Percentiles rank a stretch among this genome's conserved stretches.
These are phyloP conservation scores for Ogataea methanolica DNA, from an alignment of 805 yeast genomes.

Conservation along the genomic window DNA sequence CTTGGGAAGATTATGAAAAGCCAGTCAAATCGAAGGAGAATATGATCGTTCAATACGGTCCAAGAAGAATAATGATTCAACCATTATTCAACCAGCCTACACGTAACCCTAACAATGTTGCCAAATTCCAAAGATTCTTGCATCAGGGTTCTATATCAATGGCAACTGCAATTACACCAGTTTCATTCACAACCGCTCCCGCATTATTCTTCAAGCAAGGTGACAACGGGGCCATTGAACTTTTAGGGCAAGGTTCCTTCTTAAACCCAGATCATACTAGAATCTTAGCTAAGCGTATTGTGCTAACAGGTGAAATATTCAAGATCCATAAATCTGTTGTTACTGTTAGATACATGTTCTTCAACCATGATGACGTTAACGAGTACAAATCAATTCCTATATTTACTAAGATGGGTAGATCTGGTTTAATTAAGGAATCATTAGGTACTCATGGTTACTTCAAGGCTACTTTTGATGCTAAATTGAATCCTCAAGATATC, in stretches of 20 bases:
- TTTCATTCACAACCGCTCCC: slow-evolving; percentile 78
- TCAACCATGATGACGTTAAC: slow-evolving; percentile 81
- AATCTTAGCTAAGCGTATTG: slow-evolving; percentile 79
- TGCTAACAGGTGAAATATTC: slow-evolving; percentile 90
- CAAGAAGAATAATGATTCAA: slow-evolving; percentile 75
- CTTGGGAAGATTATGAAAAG: slow-evolving; percentile 86
- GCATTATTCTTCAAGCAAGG: slow-evolving; percentile 72
- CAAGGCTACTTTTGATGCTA: slow-evolving; percentile 92
- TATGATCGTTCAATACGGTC: slow-evolving; percentile 87
- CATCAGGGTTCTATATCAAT: slow-evolving; percentile 71
- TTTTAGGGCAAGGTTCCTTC: slow-evolving; percentile 89
- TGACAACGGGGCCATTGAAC: slow-evolving; percentile 45
- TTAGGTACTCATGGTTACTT: slow-evolving; percentile 98
- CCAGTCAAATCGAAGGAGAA: slow-evolving; percentile 83
- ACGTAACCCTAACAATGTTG: slow-evolving; percentile 76
- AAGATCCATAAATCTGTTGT: slow-evolving; percentile 91
- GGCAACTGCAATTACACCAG: slow-evolving; percentile 88
- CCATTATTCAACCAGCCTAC: slow-evolving; percentile 83
- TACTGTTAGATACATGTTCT: slow-evolving; percentile 96
- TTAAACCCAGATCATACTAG: slow-evolving; percentile 81
- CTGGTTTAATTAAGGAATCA: slow-evolving; percentile 91
- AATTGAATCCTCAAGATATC: slow-evolving; percentile 84
- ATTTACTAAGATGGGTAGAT: slow-evolving; percentile 87
- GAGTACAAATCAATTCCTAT: slow-evolving; percentile 90
- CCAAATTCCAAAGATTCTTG: slow-evolving; percentile 77